Evolutionary conservation across 176 grass and related monocot genomes (phyloP).

Genomic region (Phoenix roebelenii): DNA sequence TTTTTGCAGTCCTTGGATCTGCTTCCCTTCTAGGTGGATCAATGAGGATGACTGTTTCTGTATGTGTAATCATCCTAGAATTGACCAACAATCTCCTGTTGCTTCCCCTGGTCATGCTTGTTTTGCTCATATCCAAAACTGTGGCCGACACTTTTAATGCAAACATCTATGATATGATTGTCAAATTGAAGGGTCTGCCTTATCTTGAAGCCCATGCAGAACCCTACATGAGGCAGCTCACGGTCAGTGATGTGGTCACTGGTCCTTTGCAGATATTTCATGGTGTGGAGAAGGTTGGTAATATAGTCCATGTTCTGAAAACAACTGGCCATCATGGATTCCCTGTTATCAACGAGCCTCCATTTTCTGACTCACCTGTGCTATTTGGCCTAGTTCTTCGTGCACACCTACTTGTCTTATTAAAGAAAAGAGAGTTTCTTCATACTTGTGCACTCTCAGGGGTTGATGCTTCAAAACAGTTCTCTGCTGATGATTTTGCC

Average conservation of each 20-base stretch:
- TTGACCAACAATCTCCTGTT: constrained; percentile 81
- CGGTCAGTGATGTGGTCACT: constrained; percentile 80
- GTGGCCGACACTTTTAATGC: constrained; percentile 76
- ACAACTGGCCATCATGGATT: constrained; percentile 85
- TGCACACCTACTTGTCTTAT: constrained; percentile 68
- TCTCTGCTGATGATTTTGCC: constrained; percentile 60
- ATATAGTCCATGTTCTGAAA: constrained; percentile 68
- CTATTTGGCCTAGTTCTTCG: constrained; percentile 75
- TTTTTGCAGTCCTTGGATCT: constrained; percentile 88
- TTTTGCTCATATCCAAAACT: constrained; percentile 86
- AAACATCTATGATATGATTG: constrained; percentile 76
- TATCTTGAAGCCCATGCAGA: constrained; percentile 86
- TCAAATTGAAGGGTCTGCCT: constrained; percentile 87
- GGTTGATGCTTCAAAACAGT: constrained; percentile 36
- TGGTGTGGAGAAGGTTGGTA: constrained; percentile 73
- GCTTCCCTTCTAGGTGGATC: constrained; percentile 85
- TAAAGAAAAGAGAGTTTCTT: constrained; percentile 70
- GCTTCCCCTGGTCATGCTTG: constrained; percentile 90
- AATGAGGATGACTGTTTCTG: constrained; percentile 92
- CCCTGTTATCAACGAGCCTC: constrained; percentile 74
- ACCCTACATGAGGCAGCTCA: constrained; percentile 87
- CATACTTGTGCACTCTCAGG: constrained; percentile 20
- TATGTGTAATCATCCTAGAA: constrained; percentile 80
- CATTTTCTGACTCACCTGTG: constrained; percentile 48
- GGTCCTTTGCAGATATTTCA: constrained; percentile 64